phyloP scores from a whole-genome alignment of 176 grass and related monocot species.

The Chrysopogon serrulatus region DNA sequence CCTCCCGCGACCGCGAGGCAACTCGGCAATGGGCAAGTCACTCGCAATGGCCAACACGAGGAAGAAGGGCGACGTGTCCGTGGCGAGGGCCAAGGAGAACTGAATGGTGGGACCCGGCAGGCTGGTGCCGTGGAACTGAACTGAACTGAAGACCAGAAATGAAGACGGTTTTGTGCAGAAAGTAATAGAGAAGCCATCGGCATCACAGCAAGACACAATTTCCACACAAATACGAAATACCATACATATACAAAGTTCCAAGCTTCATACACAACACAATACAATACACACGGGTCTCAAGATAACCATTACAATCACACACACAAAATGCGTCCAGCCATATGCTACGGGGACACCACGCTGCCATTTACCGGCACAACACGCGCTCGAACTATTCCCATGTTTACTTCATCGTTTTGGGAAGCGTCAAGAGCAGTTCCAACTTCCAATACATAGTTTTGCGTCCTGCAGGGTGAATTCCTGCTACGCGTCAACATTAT shows the following conservation, averaged over 20 bases:
- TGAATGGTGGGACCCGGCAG: neutral
- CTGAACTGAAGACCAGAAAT: neutral
- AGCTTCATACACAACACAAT: neutral
- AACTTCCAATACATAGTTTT: neutral
- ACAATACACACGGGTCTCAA: neutral
- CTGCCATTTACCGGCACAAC: neutral
- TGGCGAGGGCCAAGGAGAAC: neutral
- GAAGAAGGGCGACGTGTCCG: neutral
- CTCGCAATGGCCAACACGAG: too few species aligned
- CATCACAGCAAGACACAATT: neutral
- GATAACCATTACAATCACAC: too few species aligned
- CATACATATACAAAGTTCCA: neutral
- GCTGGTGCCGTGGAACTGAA: neutral
- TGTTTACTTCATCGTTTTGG: neutral
- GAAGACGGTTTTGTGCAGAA: neutral
- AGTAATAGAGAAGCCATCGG: neutral
- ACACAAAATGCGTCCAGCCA: neutral
- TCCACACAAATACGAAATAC: neutral
- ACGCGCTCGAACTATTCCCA: neutral
- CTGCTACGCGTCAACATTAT: neutral
- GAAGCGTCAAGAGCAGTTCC: neutral
- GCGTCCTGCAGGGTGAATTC: neutral
- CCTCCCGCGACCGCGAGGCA: neutral
- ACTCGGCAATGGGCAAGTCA: too few species aligned
- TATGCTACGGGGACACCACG: neutral